phyloP scores from a whole-genome alignment of 2,329 filamentous ascomycete species.

The Golovinomyces cichoracearum region DNA sequence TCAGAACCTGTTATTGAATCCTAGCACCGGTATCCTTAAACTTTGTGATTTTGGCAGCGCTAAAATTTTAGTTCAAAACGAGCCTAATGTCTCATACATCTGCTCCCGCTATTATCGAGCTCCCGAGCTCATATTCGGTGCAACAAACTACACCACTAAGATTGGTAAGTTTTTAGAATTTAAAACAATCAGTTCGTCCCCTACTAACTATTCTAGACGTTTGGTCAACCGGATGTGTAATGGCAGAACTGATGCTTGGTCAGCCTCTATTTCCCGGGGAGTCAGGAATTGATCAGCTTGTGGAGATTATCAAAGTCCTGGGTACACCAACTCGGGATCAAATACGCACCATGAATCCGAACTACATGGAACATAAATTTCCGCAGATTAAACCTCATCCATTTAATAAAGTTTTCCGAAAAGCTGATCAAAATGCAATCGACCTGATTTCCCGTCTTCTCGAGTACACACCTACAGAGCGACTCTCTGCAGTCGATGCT shows the following conservation, averaged over 20 bases:
- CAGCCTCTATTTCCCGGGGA: conserved; percentile 95
- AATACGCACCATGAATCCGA: conserved; percentile 98
- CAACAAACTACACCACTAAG: conserved; percentile 98
- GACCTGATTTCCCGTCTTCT: conserved; percentile 81
- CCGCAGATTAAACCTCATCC: conserved; percentile 98
- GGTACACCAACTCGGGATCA: conserved; percentile 92
- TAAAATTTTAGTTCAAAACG: conserved; percentile 94
- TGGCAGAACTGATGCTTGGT: conserved; percentile 97
- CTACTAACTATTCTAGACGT: conserved; percentile 38
- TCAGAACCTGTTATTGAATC: conserved; percentile 86
- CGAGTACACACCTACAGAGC: conserved; percentile 93
- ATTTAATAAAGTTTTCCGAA: conserved; percentile 97
- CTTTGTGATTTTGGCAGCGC: conserved; percentile 97
- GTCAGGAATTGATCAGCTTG: conserved; percentile 91
- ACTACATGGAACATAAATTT: conserved; percentile 99
- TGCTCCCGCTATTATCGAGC: conserved; percentile 97
- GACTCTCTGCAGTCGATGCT: conserved; percentile 74
- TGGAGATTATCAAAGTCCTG: conserved; percentile 97
- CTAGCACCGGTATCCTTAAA: conserved; percentile 73
- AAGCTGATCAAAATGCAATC: conserved; percentile 77
- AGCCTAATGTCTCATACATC: conserved; percentile 98
- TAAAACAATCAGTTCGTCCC: conserved; percentile 4
- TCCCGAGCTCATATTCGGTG: conserved; percentile 91
- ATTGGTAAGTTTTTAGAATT: conserved; percentile 75
- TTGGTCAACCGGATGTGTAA: conserved; percentile 97